Conservation (phyloP, 805 yeast species). For the Metschnikowia proteae region DNA sequence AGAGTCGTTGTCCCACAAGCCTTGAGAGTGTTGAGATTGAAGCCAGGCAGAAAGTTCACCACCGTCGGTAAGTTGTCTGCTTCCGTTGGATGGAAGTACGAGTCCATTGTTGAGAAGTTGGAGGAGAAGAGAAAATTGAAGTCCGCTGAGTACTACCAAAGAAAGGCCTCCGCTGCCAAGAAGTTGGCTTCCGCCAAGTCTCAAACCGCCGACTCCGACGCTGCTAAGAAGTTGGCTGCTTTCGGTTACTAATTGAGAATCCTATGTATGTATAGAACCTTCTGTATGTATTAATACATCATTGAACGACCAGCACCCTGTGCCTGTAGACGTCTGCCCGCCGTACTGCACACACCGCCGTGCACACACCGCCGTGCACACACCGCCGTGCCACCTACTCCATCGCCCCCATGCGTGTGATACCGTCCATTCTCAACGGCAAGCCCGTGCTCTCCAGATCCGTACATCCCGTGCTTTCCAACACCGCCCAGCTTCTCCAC, state of each 20-base stretch:
- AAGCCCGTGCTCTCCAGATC: constrained; percentile 1
- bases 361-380: too few species aligned
- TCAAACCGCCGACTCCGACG: constrained; percentile 85
- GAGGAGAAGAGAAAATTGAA: constrained; percentile 99
- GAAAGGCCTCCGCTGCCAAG: constrained; percentile 94
- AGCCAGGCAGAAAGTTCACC: constrained; percentile 99
- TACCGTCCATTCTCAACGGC: constrained; percentile 14
- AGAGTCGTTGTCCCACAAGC: constrained; percentile 99
- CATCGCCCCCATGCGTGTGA: not conserved
- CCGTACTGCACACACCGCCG: too few species aligned
- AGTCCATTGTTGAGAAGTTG: constrained; percentile 92
- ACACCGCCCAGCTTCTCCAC: constrained; percentile 6
- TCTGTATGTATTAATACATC: constrained; percentile 18
- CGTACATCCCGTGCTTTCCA: constrained; percentile 13
- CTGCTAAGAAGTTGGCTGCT: constrained; percentile 89
- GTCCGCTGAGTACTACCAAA: constrained; percentile 98
- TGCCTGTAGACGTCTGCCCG: not conserved
- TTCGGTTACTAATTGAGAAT: constrained; percentile 79
- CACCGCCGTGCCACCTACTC: too few species aligned
- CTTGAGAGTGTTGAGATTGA: constrained; percentile 96
- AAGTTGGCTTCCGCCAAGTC: constrained; percentile 85
- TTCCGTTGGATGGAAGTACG: constrained; percentile 99
- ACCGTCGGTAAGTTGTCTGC: constrained; percentile 94
- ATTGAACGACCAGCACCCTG: constrained; percentile 8
- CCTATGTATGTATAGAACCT: constrained; percentile 14